Evolutionary conservation across 176 grass and related monocot genomes (phyloP), one percentile per base, ranked within the genome.

Genomic region (Urochloa ruziziensis): DNA sequence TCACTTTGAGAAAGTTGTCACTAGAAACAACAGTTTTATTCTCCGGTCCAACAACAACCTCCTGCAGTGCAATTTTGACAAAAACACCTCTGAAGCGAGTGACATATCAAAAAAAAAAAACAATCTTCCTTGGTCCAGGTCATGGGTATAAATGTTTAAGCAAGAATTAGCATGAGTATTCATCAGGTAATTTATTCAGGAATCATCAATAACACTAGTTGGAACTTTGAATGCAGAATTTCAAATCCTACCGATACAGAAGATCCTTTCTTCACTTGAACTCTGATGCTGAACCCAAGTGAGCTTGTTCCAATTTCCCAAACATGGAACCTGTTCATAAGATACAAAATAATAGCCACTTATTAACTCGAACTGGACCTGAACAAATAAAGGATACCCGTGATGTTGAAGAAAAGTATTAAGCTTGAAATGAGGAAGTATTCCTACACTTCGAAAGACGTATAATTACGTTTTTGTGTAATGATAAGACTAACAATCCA

Each of bases 191-290:
- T 82, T 43, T 43, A 21, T 70, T 52, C 29, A 46, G 54, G 16
- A 53, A 47, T 44, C 33, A 19, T 11, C 2, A 79, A 48, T 70
- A 6, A 46, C 63, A 63, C 51, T 81, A 18, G 23, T 48, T 48
- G 35, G 43, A 64, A 66, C 35, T 35, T 39, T 34, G 6, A 52
- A 21, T 62, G 46, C 52, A 82, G 67, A n/a, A 46, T 74, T 88
- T 42, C n/a, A 75, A 57, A 76, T 58, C 82, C 35, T 84, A 98
- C 96, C 82, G 77, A 90, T 46, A 87, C 47, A 72, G 93, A 98
- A 81, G 91, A 91, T 27, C 91, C 89, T 89, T 98, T 91, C 80
- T 94, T 98, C 65, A 98, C 89, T 91, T 95, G 80, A 71, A 98
- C 92, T 72, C 25, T 90, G 74, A 95, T 85, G 24, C 77, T 98